Evolutionary conservation across 208 protist species (phyloP), one percentile per base, ranked within the genome.

Genomic region (Acanthamoeba culbertsoni): DNA sequence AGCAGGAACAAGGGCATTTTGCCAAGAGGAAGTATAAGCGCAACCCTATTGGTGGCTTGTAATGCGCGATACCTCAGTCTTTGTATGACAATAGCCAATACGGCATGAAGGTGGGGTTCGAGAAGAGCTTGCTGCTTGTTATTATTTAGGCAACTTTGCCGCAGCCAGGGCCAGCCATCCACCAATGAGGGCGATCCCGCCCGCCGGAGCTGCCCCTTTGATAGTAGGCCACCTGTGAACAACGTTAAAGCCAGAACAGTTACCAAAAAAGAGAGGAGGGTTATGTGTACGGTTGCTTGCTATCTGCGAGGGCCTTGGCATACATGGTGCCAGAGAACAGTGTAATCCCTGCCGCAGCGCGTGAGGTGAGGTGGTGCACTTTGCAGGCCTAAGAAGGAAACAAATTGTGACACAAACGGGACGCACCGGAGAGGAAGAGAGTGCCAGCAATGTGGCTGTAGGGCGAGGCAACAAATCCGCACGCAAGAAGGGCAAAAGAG

Each of bases 331-430:
- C 71, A 0, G 71, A 82, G 71, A 82, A 82, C 2, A 82, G 37
- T 18, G 71, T 82, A n/a, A 82, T 53, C 2, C 71, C 71, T 82
- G 71, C n/a, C n/a, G n/a, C n/a, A n/a, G n/a, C n/a, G n/a, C n/a
- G n/a, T n/a, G n/a, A n/a, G n/a, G n/a, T n/a, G n/a, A n/a, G n/a
- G n/a, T n/a, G n/a, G n/a, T n/a, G n/a, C n/a, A n/a, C n/a, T n/a
- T n/a, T n/a, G n/a, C 7, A 7, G 23, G 37, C 26, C 6, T 82
- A n/a, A 31, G 40, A 18, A 37, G 43, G 28, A 33, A 28, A 6
- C 10, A 31, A 14, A 12, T 18, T 82, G 18, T 53, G 0, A 53
- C n/a, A 0, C 26, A 16, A 82, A 12, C 1, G 40, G 65, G 16
- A 33, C 5, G 37, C 18, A 82, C 71, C 71, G 20, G 42, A 45